Conservation (phyloP, 2,329 filamentous ascomycete species). For the Botrytis fragariae region DNA sequence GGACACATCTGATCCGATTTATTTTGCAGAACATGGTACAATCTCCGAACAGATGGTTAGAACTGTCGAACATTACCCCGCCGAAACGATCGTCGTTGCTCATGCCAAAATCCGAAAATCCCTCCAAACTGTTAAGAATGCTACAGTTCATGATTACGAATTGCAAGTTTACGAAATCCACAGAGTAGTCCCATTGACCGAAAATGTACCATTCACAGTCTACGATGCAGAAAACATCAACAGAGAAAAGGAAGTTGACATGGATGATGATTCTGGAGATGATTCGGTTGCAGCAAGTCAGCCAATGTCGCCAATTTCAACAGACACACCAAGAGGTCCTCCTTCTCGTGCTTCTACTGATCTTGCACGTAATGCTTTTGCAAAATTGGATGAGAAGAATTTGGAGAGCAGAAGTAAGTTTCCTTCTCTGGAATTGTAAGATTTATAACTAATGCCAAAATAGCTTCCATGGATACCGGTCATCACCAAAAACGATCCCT, state of each 20-base stretch:
- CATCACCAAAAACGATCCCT: conserved; percentile 31
- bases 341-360: conserved; percentile 16
- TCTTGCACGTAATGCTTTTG: conserved; percentile 19
- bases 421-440: conserved; percentile 13
- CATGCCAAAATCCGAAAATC: conserved; percentile 71
- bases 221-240: conserved; percentile 65
- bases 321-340: conserved; percentile 13
- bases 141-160: conserved; percentile 73
- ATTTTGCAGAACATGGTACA: conserved; percentile 18
- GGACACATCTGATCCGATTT: neutral
- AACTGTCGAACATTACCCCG: conserved; percentile 80
- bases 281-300: conserved; percentile 2
- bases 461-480: conserved; percentile 31
- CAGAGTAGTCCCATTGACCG: conserved; percentile 58
- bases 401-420: conserved; percentile 22
- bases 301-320: conserved; percentile 15
- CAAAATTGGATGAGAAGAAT: conserved; percentile 13
- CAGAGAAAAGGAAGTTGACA: conserved; percentile 52
- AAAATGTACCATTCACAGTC: conserved; percentile 65
- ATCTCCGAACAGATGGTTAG: conserved; percentile 75
- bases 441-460: neutral
- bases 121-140: conserved; percentile 70
- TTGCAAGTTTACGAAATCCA: conserved; percentile 66
- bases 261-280: conserved; percentile 47
- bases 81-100: conserved; percentile 76